Base-by-base conservation (phyloP, 2,329 filamentous ascomycete genomes). In the Blastomyces gilchristii region DNA sequence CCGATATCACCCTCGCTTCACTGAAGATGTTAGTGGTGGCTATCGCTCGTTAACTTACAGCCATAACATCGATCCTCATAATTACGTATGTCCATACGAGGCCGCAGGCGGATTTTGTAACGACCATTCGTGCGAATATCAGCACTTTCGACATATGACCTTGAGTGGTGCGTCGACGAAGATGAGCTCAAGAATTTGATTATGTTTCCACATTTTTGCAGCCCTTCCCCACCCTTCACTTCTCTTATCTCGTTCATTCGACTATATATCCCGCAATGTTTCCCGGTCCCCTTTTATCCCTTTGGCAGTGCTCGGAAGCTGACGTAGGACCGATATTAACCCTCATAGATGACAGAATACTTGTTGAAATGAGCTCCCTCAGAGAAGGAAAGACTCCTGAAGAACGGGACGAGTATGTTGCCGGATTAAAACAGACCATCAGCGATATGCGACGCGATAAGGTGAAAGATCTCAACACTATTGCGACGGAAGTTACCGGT, bases 1-100 rank as follows among this genome's bases (percentile, higher is more conserved):
- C 77, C 90, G 93, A 69, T 97, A 93, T 73, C 92, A 97, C 72
- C 90, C 90, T 41, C 80, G 84, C 60, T 97, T 87, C 76, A 79
- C 81, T 67, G 75, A 87, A 59, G 79, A 84, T 63, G 86, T 96
- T 63, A 74, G 84, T 63, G 88, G 87, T 66, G 93, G 93, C 53
- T 87, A 91, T 72, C 87, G 88, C 72, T 97, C 94, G 67, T 82
- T 95, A 79, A 97, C 92, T 53, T 97, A 93, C 78, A 97, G 90
- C 78, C 90, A 96, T 76, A 87, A 87, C 69, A 96, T 99, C 76
- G 86, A 97, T 73, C 81, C 86, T 31, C 81, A 85, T 65, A 86
- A 83, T 69, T 83, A 84, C 65, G 72, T 97, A 58, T 99, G 94
- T 75, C 87, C 85, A 47, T 87, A 85, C 70, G 90, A 96, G 75